Base-by-base conservation (phyloP, 306 rosid species). In the Vachellia collinsii region DNA sequence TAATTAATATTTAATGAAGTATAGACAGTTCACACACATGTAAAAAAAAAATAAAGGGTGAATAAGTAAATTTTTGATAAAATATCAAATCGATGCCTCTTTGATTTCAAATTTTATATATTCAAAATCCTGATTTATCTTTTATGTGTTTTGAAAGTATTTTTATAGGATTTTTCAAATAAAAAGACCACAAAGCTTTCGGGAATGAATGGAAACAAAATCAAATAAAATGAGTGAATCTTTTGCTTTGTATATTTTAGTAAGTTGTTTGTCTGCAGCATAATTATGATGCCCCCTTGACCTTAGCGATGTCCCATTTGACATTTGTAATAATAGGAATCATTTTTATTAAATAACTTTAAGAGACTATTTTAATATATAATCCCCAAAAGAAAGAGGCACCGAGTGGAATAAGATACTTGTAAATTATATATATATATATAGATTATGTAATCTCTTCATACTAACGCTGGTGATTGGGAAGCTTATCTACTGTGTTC, bases 291-390 rank as follows among this genome's bases (percentile, higher is more conserved):
- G 81, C 75, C 47, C 54, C 68, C 44, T 69, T 84, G 56, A 51
- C 84, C 75, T 72, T 61, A 75, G 65, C 79, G 81, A 70, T 75
- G 76, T 70, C 71, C 53, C 43, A 34, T 68, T 82, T 76, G 74
- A 54, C 74, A 38, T 75, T 61, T 41, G 22, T 63, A 46, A 69
- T 70, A 42, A 67, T 67, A 42, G 13, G 51, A 62, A 70, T 82
- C 47, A 61, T 56, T 81, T 43, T 77, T 43, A 67, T 68, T 4
- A 67, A 70, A 34, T 11, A 12, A 69, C 53, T 68, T 58, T 38
- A 69, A 43, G 56, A 43, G 41, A 69, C 47, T 42, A 4, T 5
- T 56, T 6, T 5, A 64, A 59, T 59, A 68, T 22, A 11, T 65
- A 6, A 3, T 39, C 7, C 59, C 54, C 11, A 20, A 73, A 80